phyloP scores from a whole-genome alignment of 169 alveolate species.

The Cryptosporidium bovis region DNA sequence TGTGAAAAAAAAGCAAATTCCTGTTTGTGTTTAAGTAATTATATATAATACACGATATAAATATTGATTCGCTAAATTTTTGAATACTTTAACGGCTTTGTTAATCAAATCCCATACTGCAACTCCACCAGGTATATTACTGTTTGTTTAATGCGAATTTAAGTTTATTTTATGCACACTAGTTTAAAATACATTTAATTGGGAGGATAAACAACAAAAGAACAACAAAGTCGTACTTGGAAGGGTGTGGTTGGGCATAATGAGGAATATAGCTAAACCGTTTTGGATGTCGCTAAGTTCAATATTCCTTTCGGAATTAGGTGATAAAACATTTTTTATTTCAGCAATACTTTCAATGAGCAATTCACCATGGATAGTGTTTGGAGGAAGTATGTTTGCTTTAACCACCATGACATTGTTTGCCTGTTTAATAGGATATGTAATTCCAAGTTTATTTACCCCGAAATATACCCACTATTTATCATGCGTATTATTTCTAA shows the following conservation, averaged over 20 bases:
- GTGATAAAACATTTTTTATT: conserved; percentile 84
- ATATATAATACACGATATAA: no score
- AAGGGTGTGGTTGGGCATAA: neutral
- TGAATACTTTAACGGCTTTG: no score
- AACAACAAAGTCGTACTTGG: no score
- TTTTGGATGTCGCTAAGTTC: conserved; percentile 73
- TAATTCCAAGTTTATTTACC: conserved; percentile 73
- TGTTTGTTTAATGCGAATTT: no score
- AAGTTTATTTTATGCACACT: no score
- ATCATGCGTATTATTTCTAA: conserved; percentile 73
- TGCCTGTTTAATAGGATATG: conserved; percentile 78
- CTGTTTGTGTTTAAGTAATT: no score
- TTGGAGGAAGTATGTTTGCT: conserved; percentile 79
- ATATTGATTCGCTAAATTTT: no score
- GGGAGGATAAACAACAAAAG: no score
- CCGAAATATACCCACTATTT: conserved; percentile 71
- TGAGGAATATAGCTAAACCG: conserved; percentile 28
- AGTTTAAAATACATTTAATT: no score
- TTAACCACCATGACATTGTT: conserved; percentile 81
- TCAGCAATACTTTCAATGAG: conserved; percentile 81
- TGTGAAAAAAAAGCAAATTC: no score
- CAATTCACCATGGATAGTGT: conserved; percentile 76
- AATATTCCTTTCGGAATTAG: conserved; percentile 81
- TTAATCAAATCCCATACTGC: no score
- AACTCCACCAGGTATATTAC: no score